Evolutionary conservation across 2,329 filamentous ascomycete species (phyloP), one percentile per base, ranked within the genome.

Genomic region (Monosporascus ibericus): DNA sequence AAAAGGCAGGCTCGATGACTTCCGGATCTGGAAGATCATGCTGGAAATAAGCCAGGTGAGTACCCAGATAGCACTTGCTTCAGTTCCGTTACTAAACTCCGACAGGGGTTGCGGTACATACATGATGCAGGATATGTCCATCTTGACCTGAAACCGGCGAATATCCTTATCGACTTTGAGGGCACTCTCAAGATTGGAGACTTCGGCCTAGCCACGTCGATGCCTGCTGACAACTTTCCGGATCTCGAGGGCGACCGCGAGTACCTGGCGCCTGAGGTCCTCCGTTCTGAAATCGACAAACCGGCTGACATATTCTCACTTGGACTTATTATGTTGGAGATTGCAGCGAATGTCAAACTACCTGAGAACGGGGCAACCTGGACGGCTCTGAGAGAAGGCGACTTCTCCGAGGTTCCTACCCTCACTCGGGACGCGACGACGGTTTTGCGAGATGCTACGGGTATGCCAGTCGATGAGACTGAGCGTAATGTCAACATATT

Each of bases 11-110:
- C 74, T 99, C 59, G 94, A 99, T 70, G 94, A 97, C 68, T 99
- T 99, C 72, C 84, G 94, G 56, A 96, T 97, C 69, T 99, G 94
- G 90, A 99, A 99, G 75, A 92, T 97, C 53, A 75, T 97, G 62
- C 81, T 96, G 42, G 94, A 99, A 69, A 72, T 96, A 54, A 81
- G 86, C 63, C 75, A 87, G 76, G 90, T 94, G 81, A 72, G 87
- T 76, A 66, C 50, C 55, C 63, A 67, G 60, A 73, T 57, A 17
- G 47, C 24, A 46, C 7, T 15, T 14, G 8, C 42, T 27, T 22
- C 15, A n/a, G 11, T 15, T 25, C 42, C 14, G 22, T 6, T 44
- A 38, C 34, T 48, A 38, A 48, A 47, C 18, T 54, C 40, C 50
- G 52, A 15, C 58, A 95, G 88, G 94, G 94, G 38, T 70, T 99